A percentile compares a stretch with the other conserved stretches of the same genome.
Evolutionary conservation across 2,329 filamentous ascomycete species (phyloP).

Genomic region (Teratosphaeria viscida): DNA sequence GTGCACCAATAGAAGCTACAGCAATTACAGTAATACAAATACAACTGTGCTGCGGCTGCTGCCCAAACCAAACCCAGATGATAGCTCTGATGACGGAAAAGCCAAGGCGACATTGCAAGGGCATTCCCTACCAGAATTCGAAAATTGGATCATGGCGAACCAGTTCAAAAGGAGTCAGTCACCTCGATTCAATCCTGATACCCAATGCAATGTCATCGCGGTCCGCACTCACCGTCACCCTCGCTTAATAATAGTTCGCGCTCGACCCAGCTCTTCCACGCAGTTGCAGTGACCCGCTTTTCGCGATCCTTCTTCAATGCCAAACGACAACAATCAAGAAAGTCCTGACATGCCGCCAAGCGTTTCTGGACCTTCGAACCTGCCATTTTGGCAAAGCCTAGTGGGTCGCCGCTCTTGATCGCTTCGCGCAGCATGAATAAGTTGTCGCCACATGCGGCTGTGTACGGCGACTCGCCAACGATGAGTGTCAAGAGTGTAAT

Average conservation of each 20-base stretch:
- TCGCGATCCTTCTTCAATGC: conserved; percentile 29
- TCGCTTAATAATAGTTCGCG: neutral
- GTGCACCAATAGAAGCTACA: neutral
- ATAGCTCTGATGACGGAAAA: neutral
- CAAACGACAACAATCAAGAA: conserved; percentile 28
- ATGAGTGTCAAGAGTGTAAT: conserved; percentile 35
- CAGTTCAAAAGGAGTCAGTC: neutral
- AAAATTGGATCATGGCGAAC: neutral
- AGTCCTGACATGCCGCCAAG: conserved; percentile 22
- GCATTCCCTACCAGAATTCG: neutral
- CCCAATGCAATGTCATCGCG: neutral
- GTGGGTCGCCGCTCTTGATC: conserved; percentile 32
- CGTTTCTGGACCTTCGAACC: conserved; percentile 19
- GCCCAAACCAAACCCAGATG: neutral
- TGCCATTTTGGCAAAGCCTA: conserved; percentile 31
- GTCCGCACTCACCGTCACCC: neutral
- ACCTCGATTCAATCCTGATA: too few relatives aligned
- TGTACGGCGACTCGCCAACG: conserved; percentile 33
- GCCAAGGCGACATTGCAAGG: neutral
- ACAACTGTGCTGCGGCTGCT: neutral
- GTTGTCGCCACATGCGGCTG: conserved; percentile 28
- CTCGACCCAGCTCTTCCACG: conserved; percentile 19
- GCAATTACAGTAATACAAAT: neutral
- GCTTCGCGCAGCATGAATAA: conserved; percentile 34
- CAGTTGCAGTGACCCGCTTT: conserved; percentile 18